Evolutionary conservation across 1,284 basidiomycete genomes (phyloP), one percentile per base, ranked within the genome.

Genomic region (Abortiporus biennis): DNA sequence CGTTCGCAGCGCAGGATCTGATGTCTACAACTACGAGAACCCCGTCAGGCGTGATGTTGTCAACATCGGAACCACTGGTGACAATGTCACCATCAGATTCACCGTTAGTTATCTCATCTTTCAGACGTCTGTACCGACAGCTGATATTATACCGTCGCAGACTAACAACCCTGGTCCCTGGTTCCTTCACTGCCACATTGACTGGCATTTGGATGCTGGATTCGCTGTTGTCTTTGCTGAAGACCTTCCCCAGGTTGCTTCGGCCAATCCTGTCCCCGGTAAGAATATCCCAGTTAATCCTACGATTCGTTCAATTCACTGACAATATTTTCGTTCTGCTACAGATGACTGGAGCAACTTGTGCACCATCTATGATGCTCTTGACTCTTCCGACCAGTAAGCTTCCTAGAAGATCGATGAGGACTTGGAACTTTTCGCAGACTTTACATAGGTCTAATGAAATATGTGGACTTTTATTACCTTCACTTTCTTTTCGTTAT

Each of bases 1-100:
- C 32, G 36, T 47, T n/a, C 42, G 46, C 6, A 47, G 42, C 29
- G 46, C 46, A 11, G 46, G 46, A 6, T 23, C 20, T 16, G 19
- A 49, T 2, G 46, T 46, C 1, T 59, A 61, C 38, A 69, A 70
- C 52, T 67, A 58, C 43, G 32, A 41, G 6, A 67, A 68, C 40
- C 67, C 69, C 17, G 44, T 53, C 19, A 16, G 16, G 8, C 49
- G 52, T 19, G 52, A 53, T 31, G 40, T 41, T n/a, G 52, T 53
- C 22, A 48, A 33, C 43, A 50, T 49, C 15, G 52, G 52, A 12
- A 30, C 23, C 4, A 25, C 33, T 4, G 39, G 41, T 8, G 49
- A 53, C 25, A 45, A 48, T 13, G 53, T 53, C 11, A 51, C 49
- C 15, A 51, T 54, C 31, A 51, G 53, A 8, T 54, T 51, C 41